phyloP scores from a whole-genome alignment of 1,284 basidiomycete species.

The Tylopilus microsporus region DNA sequence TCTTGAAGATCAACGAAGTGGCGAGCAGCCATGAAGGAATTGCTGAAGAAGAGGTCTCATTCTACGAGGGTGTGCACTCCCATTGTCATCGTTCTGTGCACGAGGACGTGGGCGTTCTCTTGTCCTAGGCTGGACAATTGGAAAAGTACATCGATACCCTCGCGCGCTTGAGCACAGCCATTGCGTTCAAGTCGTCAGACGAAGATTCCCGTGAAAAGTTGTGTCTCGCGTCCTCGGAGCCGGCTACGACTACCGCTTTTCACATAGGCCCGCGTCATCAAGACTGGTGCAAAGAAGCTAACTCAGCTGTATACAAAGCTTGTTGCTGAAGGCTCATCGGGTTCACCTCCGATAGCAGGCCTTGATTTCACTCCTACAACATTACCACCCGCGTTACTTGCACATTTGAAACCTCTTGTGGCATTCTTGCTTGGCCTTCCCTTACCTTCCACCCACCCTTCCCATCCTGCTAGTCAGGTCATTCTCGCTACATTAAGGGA shows the following conservation, averaged over 20 bases:
- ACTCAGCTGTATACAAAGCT: slow-evolving; percentile 73
- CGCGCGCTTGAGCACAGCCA: slow-evolving; percentile 69
- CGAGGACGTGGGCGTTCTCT: background rate
- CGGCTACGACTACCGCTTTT: too few species aligned
- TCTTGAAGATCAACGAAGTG: slow-evolving; percentile 72
- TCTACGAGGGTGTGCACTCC: slow-evolving; percentile 56
- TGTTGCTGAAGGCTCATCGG: slow-evolving; percentile 75
- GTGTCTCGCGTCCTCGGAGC: background rate
- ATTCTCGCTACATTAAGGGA: slow-evolving; percentile 65
- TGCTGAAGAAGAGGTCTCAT: slow-evolving; percentile 71
- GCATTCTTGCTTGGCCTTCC: slow-evolving; percentile 65
- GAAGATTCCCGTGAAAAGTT: slow-evolving; percentile 58
- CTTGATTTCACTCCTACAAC: slow-evolving; percentile 48
- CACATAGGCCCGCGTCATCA: slow-evolving; percentile 62
- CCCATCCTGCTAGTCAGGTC: slow-evolving; percentile 63
- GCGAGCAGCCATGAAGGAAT: slow-evolving; percentile 71
- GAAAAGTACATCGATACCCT: slow-evolving; percentile 63
- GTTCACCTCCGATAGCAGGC: slow-evolving; percentile 55
- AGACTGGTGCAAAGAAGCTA: slow-evolving; percentile 76
- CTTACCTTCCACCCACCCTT: slow-evolving; percentile 69
- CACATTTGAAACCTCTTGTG: slow-evolving; percentile 58
- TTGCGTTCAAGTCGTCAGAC: slow-evolving; percentile 68
- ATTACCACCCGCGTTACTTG: slow-evolving; percentile 53
- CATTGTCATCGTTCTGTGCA: background rate
- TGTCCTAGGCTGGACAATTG: slow-evolving; percentile 66